phyloP scores from a whole-genome alignment of 2,329 filamentous ascomycete species.

The Apiospora kogelbergensis region DNA sequence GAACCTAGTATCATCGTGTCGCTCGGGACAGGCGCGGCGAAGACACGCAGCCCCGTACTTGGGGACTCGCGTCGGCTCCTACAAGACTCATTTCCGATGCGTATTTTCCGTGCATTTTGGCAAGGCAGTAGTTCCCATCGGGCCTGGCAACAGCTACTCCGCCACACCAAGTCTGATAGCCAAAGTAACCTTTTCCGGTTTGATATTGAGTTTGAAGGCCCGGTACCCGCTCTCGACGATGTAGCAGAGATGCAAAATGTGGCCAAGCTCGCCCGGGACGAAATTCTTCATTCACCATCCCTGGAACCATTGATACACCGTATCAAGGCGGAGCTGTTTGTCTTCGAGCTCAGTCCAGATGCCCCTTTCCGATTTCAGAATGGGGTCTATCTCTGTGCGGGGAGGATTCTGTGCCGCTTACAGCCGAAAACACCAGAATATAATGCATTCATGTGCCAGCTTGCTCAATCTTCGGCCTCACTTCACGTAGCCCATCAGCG shows the following conservation, averaged over 20 bases:
- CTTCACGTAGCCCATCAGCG: background rate
- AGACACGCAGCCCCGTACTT: background rate
- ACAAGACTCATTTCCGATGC: slow-evolving; percentile 1
- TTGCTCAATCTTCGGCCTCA: background rate
- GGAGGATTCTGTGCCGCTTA: background rate
- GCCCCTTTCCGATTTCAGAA: background rate
- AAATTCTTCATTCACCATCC: background rate
- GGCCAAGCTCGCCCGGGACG: background rate
- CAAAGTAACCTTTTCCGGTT: slow-evolving; percentile 5
- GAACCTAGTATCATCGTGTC: slow-evolving; percentile 7
- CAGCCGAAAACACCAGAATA: background rate
- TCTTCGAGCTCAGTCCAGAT: background rate
- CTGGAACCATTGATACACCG: background rate
- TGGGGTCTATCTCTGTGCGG: background rate
- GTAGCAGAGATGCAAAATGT: slow-evolving; percentile 9
- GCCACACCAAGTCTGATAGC: background rate
- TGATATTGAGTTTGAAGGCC: slow-evolving; percentile 6
- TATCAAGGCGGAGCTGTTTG: slow-evolving; percentile 8
- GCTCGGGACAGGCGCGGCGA: background rate
- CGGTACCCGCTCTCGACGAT: slow-evolving; percentile 11
- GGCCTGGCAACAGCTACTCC: background rate
- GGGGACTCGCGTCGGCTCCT: background rate
- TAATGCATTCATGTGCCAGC: background rate
- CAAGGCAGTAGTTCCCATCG: background rate
- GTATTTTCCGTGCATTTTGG: background rate